Conservation (phyloP, 768 basidiomycete species). For the Obba rivulosa region DNA sequence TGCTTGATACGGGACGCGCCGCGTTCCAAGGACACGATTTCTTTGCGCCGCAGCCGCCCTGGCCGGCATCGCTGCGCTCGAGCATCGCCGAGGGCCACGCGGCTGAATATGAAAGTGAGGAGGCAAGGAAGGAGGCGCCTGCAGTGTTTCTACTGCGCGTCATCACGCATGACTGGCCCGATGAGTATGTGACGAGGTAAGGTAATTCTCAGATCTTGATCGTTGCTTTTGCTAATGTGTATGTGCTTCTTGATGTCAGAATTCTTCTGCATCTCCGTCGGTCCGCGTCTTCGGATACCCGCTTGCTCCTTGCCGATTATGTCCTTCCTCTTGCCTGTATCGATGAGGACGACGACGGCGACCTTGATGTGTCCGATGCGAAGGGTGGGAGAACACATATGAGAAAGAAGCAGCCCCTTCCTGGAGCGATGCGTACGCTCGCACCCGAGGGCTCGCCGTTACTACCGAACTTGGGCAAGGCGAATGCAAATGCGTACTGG, state of each 20-base stretch:
- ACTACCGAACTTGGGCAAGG: slow-evolving; percentile 70
- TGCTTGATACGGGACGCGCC: slow-evolving; percentile 49
- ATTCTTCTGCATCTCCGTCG: slow-evolving; percentile 42
- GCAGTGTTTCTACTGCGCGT: slow-evolving; percentile 68
- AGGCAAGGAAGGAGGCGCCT: slow-evolving; percentile 21
- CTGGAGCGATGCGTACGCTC: slow-evolving; percentile 43
- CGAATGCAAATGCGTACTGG: slow-evolving; percentile 64
- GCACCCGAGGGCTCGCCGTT: slow-evolving; percentile 55
- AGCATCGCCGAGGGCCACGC: background rate
- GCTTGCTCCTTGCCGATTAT: slow-evolving; percentile 66
- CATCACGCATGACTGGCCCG: slow-evolving; percentile 78
- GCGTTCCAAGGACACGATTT: slow-evolving; percentile 73
- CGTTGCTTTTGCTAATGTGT: background rate
- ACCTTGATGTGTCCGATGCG: background rate
- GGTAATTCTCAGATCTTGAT: background rate
- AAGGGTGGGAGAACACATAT: background rate
- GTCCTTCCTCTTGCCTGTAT: slow-evolving; percentile 65
- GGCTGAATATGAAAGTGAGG: background rate
- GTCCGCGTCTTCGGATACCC: slow-evolving; percentile 40
- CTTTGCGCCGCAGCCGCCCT: slow-evolving; percentile 52
- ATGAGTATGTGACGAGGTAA: slow-evolving; percentile 33
- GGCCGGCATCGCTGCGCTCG: background rate
- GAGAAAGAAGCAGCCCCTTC: slow-evolving; percentile 28
- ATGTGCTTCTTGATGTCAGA: slow-evolving; percentile 15
- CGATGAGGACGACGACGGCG: slow-evolving; percentile 32